These are phyloP conservation scores for Leucogyrophana mollusca DNA, from an alignment of 768 basidiomycete species.

Conservation along the genomic window DNA sequence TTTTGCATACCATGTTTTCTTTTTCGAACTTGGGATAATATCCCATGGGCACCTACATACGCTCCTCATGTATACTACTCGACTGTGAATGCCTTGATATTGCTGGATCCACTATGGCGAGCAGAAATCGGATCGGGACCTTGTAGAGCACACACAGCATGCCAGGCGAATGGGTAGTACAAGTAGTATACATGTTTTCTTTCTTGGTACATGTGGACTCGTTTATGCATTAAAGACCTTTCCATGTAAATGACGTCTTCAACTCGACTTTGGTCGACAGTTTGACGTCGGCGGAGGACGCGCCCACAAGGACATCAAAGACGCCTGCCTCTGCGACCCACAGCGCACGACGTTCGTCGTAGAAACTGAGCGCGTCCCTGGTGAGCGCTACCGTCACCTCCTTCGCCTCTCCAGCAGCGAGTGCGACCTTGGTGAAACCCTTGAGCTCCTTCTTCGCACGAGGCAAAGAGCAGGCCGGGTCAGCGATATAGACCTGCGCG, in stretches of 20 bases:
- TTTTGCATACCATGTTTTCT: slow-evolving; percentile 12
- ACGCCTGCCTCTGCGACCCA: slow-evolving; percentile 51
- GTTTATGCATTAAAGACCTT: slow-evolving; percentile 31
- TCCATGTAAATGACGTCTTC: slow-evolving; percentile 38
- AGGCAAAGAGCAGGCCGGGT: slow-evolving; percentile 40
- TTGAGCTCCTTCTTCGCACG: slow-evolving; percentile 46
- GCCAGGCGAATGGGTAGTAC: no score
- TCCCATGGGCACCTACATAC: slow-evolving; percentile 3
- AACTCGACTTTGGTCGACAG: slow-evolving; percentile 36
- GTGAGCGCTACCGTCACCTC: slow-evolving; percentile 37
- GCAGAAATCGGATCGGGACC: no score
- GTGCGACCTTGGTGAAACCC: slow-evolving; percentile 46
- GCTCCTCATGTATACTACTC: slow-evolving; percentile 12
- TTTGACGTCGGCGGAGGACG: slow-evolving; percentile 43
- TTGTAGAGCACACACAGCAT: no score
- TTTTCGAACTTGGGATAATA: slow-evolving; percentile 7
- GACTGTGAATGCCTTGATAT: slow-evolving; percentile 9
- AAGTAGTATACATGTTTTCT: no score
- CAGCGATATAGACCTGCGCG: slow-evolving; percentile 47
- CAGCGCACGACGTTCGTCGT: slow-evolving; percentile 38
- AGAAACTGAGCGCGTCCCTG: slow-evolving; percentile 49
- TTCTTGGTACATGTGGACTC: no score
- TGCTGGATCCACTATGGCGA: slow-evolving; percentile 8
- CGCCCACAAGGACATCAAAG: slow-evolving; percentile 44
- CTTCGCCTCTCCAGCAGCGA: slow-evolving; percentile 43